phyloP scores from a whole-genome alignment of 495 filamentous ascomycete genomes.

The Tuber melanosporum region DNA sequence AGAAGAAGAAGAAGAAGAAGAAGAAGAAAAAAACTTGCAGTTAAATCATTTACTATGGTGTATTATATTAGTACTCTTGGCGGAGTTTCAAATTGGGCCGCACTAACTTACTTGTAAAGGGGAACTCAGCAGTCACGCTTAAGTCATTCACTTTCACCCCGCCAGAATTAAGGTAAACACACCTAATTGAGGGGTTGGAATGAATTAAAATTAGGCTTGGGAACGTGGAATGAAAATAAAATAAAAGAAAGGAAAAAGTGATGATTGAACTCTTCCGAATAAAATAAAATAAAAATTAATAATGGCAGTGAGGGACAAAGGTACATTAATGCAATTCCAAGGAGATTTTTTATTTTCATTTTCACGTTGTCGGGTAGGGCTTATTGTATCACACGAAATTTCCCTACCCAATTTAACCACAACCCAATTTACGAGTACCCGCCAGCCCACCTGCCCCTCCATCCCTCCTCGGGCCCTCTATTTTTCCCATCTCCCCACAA shows the following conservation, averaged over 20 bases:
- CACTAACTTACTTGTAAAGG: background rate
- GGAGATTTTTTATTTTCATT: background rate
- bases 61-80: background rate
- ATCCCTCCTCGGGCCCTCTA: background rate
- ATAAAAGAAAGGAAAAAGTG: background rate
- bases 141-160: background rate
- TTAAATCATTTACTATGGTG: background rate
- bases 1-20: background rate
- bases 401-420: background rate
- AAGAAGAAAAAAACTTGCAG: background rate
- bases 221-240: too few relatives aligned
- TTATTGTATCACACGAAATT: background rate
- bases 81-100: background rate
- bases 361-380: background rate
- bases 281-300: background rate
- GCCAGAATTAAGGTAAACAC: background rate
- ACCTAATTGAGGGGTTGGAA: background rate
- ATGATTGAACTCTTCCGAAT: background rate
- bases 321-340: background rate
- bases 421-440: too few relatives aligned
- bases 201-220: background rate
- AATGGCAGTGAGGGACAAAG: background rate
- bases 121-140: background rate
- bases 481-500: background rate
- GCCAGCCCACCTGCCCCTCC: background rate